Evolutionary conservation across 169 alveolate species (phyloP).

Genomic region (Plasmodium inui): DNA sequence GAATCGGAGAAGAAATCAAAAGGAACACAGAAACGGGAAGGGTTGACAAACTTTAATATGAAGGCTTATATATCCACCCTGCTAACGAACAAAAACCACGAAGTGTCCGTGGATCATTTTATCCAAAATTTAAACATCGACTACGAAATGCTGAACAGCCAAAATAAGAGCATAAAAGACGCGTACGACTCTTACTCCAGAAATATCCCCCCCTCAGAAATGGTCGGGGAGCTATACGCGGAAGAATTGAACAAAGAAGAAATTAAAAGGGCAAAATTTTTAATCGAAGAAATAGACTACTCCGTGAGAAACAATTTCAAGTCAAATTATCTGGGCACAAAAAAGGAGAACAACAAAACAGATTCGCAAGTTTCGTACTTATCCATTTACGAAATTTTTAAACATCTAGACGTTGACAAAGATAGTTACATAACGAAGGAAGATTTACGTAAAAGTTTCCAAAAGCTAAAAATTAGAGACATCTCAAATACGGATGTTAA

Average conservation of each 20-base stretch:
- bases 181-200: slow-evolving; percentile 72
- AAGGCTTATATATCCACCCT: slow-evolving; percentile 64
- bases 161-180: slow-evolving; percentile 51
- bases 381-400: slow-evolving; percentile 65
- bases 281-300: slow-evolving; percentile 71
- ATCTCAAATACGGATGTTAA: slow-evolving; percentile 47
- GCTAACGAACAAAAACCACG: slow-evolving; percentile 43
- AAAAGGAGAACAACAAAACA: not conserved
- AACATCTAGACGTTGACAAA: slow-evolving; percentile 57
- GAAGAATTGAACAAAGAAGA: slow-evolving; percentile 40
- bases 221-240: not conserved
- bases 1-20: not conserved
- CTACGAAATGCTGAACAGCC: slow-evolving; percentile 21
- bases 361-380: slow-evolving; percentile 35
- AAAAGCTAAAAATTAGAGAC: slow-evolving; percentile 49
- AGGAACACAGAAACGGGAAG: slow-evolving; percentile 19
- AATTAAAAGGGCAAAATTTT: slow-evolving; percentile 62
- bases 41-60: slow-evolving; percentile 52
- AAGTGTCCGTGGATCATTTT: slow-evolving; percentile 41
- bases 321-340: slow-evolving; percentile 29
- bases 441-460: slow-evolving; percentile 43
- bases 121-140: slow-evolving; percentile 30
- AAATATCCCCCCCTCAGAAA: slow-evolving; percentile 51
- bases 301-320: slow-evolving; percentile 58
- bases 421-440: slow-evolving; percentile 74